A percentile compares a stretch with the other conserved stretches of the same genome.
These are phyloP conservation scores for Uronychia setigera DNA, from an alignment of 73 alveolate genomes.

Conservation along the genomic window DNA sequence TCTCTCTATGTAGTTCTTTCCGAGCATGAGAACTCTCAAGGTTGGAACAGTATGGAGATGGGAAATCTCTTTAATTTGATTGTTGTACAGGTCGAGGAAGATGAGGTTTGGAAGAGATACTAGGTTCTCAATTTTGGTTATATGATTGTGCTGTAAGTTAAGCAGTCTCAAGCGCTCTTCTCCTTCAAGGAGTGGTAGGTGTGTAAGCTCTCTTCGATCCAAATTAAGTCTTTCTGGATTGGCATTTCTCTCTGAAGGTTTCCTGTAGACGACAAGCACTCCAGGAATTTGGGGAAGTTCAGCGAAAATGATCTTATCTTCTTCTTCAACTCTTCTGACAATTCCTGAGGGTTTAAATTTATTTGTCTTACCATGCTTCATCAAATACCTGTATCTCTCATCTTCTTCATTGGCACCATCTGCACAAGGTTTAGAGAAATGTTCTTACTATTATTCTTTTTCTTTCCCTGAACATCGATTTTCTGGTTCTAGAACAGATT, in stretches of 20 bases:
- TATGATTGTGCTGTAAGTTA: constrained; percentile 84
- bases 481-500: background rate
- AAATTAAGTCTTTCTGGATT: constrained; percentile 86
- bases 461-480: background rate
- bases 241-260: constrained; percentile 88
- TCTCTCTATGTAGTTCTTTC: constrained; percentile 84
- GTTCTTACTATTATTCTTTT: background rate
- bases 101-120: constrained; percentile 88
- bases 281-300: constrained; percentile 93
- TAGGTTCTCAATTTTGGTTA: constrained; percentile 86
- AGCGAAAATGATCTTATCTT: constrained; percentile 89
- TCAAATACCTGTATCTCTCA: constrained; percentile 89
- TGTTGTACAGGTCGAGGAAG: constrained; percentile 87
- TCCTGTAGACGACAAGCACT: constrained; percentile 89
- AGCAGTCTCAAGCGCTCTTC: constrained; percentile 90
- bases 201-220: constrained; percentile 91
- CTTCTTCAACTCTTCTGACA: constrained; percentile 89
- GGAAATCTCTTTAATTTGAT: constrained; percentile 83
- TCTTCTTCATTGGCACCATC: constrained; percentile 63
- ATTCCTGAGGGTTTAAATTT: constrained; percentile 42
- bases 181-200: constrained; percentile 95
- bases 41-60: constrained; percentile 89
- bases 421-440: background rate
- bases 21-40: constrained; percentile 86
- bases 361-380: constrained; percentile 48